These are phyloP conservation scores for Naumovozyma baii DNA, from an alignment of 805 yeast species.

Conservation along the genomic window DNA sequence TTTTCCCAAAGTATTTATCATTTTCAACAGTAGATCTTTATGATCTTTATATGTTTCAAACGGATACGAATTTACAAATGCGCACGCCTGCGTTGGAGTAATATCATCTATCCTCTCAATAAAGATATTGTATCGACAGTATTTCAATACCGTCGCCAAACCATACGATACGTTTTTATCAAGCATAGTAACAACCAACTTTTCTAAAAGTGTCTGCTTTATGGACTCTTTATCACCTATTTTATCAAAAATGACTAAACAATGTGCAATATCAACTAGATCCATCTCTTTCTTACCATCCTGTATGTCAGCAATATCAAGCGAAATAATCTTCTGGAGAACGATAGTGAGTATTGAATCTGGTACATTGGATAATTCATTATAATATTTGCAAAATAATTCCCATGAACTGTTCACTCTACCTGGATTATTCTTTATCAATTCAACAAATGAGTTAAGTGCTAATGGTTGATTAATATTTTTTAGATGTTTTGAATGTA, in stretches of 20 bases:
- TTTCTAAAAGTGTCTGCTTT: slow-evolving; percentile 6
- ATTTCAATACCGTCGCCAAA: slow-evolving; percentile 9
- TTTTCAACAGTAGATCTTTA: slow-evolving; percentile 6
- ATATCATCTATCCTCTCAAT: slow-evolving; percentile 8
- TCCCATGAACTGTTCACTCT: slow-evolving; percentile 44
- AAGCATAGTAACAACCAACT: slow-evolving; percentile 11
- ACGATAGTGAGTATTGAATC: slow-evolving; percentile 25
- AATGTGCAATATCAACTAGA: slow-evolving; percentile 15
- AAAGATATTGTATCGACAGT: slow-evolving; percentile 6
- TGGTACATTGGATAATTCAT: slow-evolving; percentile 6
- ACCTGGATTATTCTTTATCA: slow-evolving; percentile 42
- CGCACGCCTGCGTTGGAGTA: slow-evolving; percentile 13
- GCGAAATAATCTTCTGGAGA: slow-evolving; percentile 31
- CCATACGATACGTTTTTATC: slow-evolving; percentile 7
- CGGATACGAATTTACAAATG: slow-evolving; percentile 7
- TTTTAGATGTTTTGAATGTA: slow-evolving; percentile 22
- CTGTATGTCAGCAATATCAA: slow-evolving; percentile 31
- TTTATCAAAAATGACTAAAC: slow-evolving; percentile 17
- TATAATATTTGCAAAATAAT: slow-evolving; percentile 29
- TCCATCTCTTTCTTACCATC: slow-evolving; percentile 24
- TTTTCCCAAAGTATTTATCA: slow-evolving; percentile 12
- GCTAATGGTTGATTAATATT: slow-evolving; percentile 17
- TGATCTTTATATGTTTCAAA: slow-evolving; percentile 6
- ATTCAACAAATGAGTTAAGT: slow-evolving; percentile 20
- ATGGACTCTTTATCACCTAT: slow-evolving; percentile 8